Percentiles rank a stretch among this genome's conserved stretches.
phyloP scores from a whole-genome alignment of 495 filamentous ascomycete genomes.

The Daldinia loculata region DNA sequence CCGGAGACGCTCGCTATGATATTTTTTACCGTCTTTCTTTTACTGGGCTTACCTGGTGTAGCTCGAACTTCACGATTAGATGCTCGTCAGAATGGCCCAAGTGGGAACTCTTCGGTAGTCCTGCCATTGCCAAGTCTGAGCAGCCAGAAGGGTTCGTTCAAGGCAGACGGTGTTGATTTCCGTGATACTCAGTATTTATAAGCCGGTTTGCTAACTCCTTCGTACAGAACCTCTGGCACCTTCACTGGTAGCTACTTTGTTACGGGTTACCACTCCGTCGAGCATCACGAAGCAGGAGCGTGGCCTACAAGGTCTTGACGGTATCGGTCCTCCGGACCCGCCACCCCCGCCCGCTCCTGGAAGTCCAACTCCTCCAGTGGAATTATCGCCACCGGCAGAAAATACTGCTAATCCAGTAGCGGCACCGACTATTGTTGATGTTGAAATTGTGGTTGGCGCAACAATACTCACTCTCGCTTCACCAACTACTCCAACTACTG shows the following conservation, averaged over 20 bases:
- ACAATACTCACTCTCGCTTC: slow-evolving; percentile 27
- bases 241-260: slow-evolving; percentile 35
- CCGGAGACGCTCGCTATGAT: slow-evolving; percentile 30
- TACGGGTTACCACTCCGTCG: slow-evolving; percentile 18
- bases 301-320: slow-evolving; percentile 21
- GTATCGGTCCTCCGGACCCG: slow-evolving; percentile 18
- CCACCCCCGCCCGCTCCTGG: slow-evolving; percentile 22
- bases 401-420: slow-evolving; percentile 7
- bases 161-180: slow-evolving; percentile 9
- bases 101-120: slow-evolving; percentile 36
- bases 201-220: slow-evolving; percentile 19
- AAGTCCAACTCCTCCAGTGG: slow-evolving; percentile 15
- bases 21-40: slow-evolving; percentile 20
- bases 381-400: slow-evolving; percentile 11
- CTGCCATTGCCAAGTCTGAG: slow-evolving; percentile 18
- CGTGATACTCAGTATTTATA: background rate
- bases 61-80: slow-evolving; percentile 29
- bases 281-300: slow-evolving; percentile 31
- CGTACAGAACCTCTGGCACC: slow-evolving; percentile 27
- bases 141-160: slow-evolving; percentile 36
- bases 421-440: slow-evolving; percentile 12
- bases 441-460: slow-evolving; percentile 8
- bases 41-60: slow-evolving; percentile 41
- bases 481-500: slow-evolving; percentile 20
- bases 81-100: slow-evolving; percentile 34